A percentile compares a stretch with the other conserved stretches of the same genome.
Evolutionary conservation across 305 asterid genomes (phyloP).

Genomic region (Rubia balearica): DNA sequence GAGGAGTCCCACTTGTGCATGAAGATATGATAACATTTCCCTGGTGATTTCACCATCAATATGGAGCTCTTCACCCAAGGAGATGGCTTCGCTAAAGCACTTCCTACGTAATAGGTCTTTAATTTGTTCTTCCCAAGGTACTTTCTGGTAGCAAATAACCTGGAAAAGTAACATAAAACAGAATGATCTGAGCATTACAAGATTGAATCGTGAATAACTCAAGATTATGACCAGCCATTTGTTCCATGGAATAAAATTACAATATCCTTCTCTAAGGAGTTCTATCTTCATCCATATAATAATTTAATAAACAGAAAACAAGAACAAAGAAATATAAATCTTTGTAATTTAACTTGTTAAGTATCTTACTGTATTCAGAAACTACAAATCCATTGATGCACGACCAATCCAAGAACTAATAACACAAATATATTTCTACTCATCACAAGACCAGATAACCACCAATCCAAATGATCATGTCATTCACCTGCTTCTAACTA

Average conservation of each 20-base stretch:
- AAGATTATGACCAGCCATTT: not conserved
- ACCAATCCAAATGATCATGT: not conserved
- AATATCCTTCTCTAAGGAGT: not conserved
- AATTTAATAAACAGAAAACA: not conserved
- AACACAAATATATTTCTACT: not conserved
- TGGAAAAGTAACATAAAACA: constrained; percentile 32
- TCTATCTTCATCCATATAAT: not conserved
- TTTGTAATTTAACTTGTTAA: not conserved
- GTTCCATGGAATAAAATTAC: not conserved
- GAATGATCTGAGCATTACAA: not conserved
- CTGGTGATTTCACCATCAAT: constrained; percentile 77
- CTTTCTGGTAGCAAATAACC: constrained; percentile 77
- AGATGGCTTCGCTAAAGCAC: constrained; percentile 66
- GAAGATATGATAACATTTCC: constrained; percentile 70
- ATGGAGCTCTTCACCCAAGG: constrained; percentile 82
- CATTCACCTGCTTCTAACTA: not conserved
- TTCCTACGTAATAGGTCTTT: constrained; percentile 76
- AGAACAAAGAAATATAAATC: not conserved
- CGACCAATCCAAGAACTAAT: not conserved
- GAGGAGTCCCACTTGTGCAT: constrained; percentile 93
- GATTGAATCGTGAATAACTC: not conserved
- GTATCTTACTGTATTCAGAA: not conserved
- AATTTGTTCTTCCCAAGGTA: constrained; percentile 83
- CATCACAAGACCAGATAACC: not conserved
- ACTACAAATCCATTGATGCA: not conserved